Evolutionary conservation across 805 yeast species (phyloP).

Genomic region (Saccharomycopsis capsularis): DNA sequence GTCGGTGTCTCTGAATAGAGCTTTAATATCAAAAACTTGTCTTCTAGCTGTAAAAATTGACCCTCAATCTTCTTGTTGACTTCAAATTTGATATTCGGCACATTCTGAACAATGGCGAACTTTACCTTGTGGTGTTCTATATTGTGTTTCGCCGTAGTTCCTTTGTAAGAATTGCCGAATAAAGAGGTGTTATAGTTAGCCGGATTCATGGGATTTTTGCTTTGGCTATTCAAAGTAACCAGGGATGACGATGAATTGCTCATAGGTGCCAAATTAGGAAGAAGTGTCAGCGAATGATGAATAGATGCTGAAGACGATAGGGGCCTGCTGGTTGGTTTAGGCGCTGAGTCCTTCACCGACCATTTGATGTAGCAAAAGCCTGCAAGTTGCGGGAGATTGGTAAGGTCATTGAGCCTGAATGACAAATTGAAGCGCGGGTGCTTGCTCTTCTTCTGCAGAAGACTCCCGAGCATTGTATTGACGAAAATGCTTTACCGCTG

Average conservation of each 20-base stretch:
- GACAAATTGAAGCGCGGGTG: constrained; percentile 14
- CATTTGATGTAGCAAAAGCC: constrained; percentile 65
- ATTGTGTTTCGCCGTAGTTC: constrained; percentile 35
- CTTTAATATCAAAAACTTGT: constrained; percentile 35
- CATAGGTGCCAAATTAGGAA: background rate
- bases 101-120: constrained; percentile 37
- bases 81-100: constrained; percentile 15
- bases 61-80: constrained; percentile 31
- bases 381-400: constrained; percentile 76
- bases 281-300: no score
- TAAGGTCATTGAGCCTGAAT: constrained; percentile 39
- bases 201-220: background rate
- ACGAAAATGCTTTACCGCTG: background rate
- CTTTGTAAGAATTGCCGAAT: constrained; percentile 24
- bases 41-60: constrained; percentile 31
- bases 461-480: constrained; percentile 11
- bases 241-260: background rate
- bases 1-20: constrained; percentile 36
- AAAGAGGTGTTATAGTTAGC: constrained; percentile 7
- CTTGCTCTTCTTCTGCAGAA: constrained; percentile 6
- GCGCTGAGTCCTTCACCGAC: constrained; percentile 46
- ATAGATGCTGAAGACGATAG: constrained; percentile 8
- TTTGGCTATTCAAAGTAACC: background rate
- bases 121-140: constrained; percentile 46
- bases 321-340: constrained; percentile 14